Evolutionary conservation across 495 filamentous ascomycete genomes (phyloP), one percentile per base, ranked within the genome.

Genomic region (Friedmanniomyces simplex): DNA sequence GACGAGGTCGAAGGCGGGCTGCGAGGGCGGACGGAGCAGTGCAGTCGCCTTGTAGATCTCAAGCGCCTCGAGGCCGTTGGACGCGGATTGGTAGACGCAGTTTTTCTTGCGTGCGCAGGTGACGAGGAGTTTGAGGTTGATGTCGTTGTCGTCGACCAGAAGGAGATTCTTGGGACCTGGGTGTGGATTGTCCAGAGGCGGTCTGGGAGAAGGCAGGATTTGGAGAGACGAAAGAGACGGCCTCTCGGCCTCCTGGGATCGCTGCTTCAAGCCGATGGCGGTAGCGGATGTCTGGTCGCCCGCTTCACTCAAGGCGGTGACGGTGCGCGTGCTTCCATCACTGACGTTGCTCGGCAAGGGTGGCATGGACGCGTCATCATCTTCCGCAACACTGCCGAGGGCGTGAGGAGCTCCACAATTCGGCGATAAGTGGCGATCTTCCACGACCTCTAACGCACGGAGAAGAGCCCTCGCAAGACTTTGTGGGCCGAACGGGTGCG

Each of bases 1-100:
- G 11, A 55, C 39, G 13, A 46, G 25, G 53, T 48, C 51, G 32
- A 54, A 39, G 18, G 14, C 20, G 11, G 30, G 32, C 32, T 21
- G 51, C 20, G 28, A 14, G 18, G 6, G 2, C 2, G 46, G 13
- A 49, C 20, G 6, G 11, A 26, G 24, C 5, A 49, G 24, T 49
- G 46, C 25, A 21, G 25, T 28, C 21, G 30, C 53, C 30, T 55
- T 54, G 49, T 62, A 68, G n/a, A 48, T 58, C 21, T 50, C 42
- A 1, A 68, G 32, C 1, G 66, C 66, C 54, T 68, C 63, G 4
- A 62, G 58, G 1, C 66, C 66, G 50, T 68, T 63, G 41, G 49
- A 45, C 13, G 66, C 66, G 34, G 36, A 18, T 12, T 36, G 34
- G 39, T 46, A 55, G 10, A 16, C 24, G 28, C 30, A 36, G 14